Conservation (phyloP, 2,329 filamentous ascomycete genomes). For the Periglandula ipomoeae region DNA sequence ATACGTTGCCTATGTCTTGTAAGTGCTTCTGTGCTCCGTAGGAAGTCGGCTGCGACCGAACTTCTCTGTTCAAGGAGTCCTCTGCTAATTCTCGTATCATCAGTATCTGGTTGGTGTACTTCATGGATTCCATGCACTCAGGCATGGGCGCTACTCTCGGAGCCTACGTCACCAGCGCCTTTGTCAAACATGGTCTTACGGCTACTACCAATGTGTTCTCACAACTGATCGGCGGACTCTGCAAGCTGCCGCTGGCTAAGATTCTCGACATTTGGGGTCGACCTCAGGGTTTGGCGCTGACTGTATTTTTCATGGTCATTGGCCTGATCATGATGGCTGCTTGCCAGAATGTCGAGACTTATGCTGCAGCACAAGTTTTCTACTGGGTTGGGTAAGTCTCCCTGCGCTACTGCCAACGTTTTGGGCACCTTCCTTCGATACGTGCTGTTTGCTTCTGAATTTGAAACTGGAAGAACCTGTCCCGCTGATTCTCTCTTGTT, state of each 20-base stretch:
- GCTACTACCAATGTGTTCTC: conserved; percentile 12
- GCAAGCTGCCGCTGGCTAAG: conserved; percentile 26
- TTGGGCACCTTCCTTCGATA: too few relatives aligned
- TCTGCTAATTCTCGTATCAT: conserved; percentile 20
- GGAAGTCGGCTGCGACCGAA: not conserved
- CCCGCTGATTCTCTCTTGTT: not conserved
- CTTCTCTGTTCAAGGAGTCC: not conserved
- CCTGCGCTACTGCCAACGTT: not conserved
- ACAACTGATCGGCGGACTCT: conserved; percentile 20
- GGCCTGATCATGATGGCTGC: conserved; percentile 48
- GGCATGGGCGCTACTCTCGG: conserved; percentile 1
- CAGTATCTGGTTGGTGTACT: conserved; percentile 8
- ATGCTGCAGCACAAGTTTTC: conserved; percentile 38
- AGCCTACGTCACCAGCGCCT: conserved; percentile 3
- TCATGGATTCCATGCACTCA: conserved; percentile 5
- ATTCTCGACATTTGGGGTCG: conserved; percentile 30
- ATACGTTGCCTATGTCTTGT: conserved; percentile 3
- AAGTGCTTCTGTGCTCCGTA: not conserved
- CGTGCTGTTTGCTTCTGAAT: not conserved
- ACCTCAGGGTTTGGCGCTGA: conserved; percentile 24
- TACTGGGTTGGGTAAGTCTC: conserved; percentile 40
- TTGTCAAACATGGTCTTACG: conserved; percentile 1
- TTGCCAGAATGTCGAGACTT: conserved; percentile 41
- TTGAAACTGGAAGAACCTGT: not conserved
- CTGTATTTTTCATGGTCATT: conserved; percentile 26